These are phyloP conservation scores for Tuber brumale DNA, from an alignment of 495 filamentous ascomycete genomes.

Conservation along the genomic window DNA sequence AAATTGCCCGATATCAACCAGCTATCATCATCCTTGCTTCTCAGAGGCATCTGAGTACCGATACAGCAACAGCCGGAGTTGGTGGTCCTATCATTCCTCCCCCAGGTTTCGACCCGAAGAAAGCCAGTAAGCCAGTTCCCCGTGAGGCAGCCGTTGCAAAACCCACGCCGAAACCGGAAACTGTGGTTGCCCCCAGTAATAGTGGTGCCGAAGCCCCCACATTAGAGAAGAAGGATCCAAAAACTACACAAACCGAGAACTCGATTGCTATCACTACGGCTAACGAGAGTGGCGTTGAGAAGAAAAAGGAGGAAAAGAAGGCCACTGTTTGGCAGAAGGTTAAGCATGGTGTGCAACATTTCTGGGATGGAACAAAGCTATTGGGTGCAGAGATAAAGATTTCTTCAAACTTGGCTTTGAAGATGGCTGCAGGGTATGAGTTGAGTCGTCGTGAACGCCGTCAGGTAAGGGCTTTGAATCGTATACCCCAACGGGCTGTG, in stretches of 20 bases:
- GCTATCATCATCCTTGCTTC: constrained; percentile 60
- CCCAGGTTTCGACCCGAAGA: constrained; percentile 84
- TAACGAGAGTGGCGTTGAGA: constrained; percentile 51
- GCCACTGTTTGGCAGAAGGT: constrained; percentile 84
- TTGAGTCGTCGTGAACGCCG: constrained; percentile 86
- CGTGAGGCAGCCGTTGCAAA: constrained; percentile 42
- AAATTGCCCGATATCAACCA: constrained; percentile 54
- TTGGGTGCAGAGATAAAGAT: constrained; percentile 88
- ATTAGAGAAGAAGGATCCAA: not conserved
- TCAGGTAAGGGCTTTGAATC: constrained; percentile 52
- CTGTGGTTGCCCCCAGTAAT: constrained; percentile 40
- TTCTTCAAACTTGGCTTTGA: constrained; percentile 78
- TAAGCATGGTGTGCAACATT: constrained; percentile 85
- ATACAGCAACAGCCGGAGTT: constrained; percentile 55
- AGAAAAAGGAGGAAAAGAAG: constrained; percentile 77
- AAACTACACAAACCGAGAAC: constrained; percentile 35
- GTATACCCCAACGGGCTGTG: not conserved
- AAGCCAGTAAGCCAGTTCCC: constrained; percentile 79
- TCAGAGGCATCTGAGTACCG: constrained; percentile 61
- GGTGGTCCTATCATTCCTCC: constrained; percentile 61
- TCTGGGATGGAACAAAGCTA: constrained; percentile 99
- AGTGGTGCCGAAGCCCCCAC: constrained; percentile 10
- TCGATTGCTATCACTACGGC: constrained; percentile 47
- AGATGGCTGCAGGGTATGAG: constrained; percentile 98
- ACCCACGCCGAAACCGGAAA: constrained; percentile 30